Evolutionary conservation across 225 moss, liverwort and hornwort species (phyloP).

Genomic region (Sphagnum contortum): DNA sequence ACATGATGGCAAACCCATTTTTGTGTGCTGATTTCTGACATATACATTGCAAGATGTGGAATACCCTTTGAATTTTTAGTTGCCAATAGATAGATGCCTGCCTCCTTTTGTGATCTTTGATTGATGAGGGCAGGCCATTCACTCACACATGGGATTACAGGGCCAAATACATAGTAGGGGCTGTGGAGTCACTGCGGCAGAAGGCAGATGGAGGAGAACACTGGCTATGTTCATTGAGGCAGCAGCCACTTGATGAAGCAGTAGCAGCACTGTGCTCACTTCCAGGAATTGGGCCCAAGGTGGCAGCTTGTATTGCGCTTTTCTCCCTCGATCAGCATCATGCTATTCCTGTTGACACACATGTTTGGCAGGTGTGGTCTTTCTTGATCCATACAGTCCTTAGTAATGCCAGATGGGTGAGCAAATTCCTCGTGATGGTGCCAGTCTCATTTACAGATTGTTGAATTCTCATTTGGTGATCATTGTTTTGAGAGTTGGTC

Average conservation of each 20-base stretch:
- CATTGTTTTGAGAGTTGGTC: background rate
- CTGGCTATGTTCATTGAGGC: constrained; percentile 72
- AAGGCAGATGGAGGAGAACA: constrained; percentile 69
- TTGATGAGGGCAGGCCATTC: constrained; percentile 6
- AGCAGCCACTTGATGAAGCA: constrained; percentile 54
- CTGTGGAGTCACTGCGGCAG: constrained; percentile 48
- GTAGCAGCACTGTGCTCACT: constrained; percentile 61
- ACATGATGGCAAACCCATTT: no score
- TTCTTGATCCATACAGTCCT: background rate
- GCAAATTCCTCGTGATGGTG: no score
- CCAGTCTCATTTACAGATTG: no score
- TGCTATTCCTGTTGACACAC: constrained; percentile 97
- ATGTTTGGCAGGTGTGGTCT: constrained; percentile 86
- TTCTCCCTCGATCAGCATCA: constrained; percentile 99
- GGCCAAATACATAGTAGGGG: constrained; percentile 82
- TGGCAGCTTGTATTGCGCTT: constrained; percentile 94
- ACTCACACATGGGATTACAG: constrained; percentile 15
- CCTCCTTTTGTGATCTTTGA: background rate
- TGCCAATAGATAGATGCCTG: no score
- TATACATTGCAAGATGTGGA: no score
- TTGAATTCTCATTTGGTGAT: background rate
- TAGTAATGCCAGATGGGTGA: no score
- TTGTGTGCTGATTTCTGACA: no score
- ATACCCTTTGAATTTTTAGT: no score
- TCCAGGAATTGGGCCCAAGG: constrained; percentile 95